phyloP scores from a whole-genome alignment of 2,329 filamentous ascomycete genomes.

The Fusarium nisikadoi region DNA sequence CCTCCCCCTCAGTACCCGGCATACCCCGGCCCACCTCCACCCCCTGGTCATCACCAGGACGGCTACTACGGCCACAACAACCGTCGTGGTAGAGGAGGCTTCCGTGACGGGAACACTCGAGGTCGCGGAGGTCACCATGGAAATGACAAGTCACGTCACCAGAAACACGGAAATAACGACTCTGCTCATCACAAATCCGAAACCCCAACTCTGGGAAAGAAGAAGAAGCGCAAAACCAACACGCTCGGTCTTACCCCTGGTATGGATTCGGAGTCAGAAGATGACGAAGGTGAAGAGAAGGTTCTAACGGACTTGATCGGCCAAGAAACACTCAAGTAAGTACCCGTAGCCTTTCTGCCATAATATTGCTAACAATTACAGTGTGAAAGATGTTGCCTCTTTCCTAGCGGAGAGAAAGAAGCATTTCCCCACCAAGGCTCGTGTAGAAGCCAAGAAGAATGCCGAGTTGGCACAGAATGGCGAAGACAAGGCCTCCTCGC shows the following conservation, averaged over 20 bases:
- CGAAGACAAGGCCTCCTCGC: slow-evolving; percentile 69
- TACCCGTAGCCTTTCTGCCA: slow-evolving; percentile 11
- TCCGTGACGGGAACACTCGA: slow-evolving; percentile 53
- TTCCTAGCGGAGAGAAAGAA: slow-evolving; percentile 86
- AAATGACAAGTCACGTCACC: slow-evolving; percentile 58
- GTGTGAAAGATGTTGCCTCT: slow-evolving; percentile 75
- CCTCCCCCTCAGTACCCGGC: slow-evolving; percentile 51
- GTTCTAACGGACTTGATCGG: slow-evolving; percentile 66
- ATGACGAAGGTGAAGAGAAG: slow-evolving; percentile 78
- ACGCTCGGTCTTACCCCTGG: slow-evolving; percentile 77
- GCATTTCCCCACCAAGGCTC: slow-evolving; percentile 81
- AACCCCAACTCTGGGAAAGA: slow-evolving; percentile 64
- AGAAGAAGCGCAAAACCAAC: slow-evolving; percentile 78
- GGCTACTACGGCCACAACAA: slow-evolving; percentile 50
- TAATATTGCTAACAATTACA: slow-evolving; percentile 44
- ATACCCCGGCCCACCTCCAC: slow-evolving; percentile 55
- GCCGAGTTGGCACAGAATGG: slow-evolving; percentile 57
- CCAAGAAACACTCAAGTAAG: slow-evolving; percentile 66
- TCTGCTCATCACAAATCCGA: slow-evolving; percentile 49
- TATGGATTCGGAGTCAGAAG: slow-evolving; percentile 71
- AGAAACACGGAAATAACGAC: slow-evolving; percentile 52
- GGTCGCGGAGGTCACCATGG: slow-evolving; percentile 54
- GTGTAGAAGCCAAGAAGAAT: slow-evolving; percentile 71
- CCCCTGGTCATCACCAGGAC: slow-evolving; percentile 50
- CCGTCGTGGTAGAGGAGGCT: slow-evolving; percentile 51